A percentile compares a stretch with the other conserved stretches of the same genome.
Conservation (phyloP, 768 basidiomycete species). For the Gloeopeniophorella convolvens region DNA sequence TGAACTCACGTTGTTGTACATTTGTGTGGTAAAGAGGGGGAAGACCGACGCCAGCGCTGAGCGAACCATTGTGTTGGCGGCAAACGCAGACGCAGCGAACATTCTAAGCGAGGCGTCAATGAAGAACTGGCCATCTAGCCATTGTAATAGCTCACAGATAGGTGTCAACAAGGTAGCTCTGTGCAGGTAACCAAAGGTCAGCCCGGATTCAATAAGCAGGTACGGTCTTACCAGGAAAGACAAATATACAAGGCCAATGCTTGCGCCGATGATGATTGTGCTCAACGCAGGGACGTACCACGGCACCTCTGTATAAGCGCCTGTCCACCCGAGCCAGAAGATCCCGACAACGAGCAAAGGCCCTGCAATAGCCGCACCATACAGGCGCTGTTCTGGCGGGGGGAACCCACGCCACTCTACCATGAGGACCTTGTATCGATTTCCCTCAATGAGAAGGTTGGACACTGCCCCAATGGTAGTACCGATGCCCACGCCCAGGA, state of each 20-base stretch:
- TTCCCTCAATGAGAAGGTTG: slow-evolving; percentile 22
- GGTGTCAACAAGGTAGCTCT: slow-evolving; percentile 54
- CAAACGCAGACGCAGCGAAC: slow-evolving; percentile 50
- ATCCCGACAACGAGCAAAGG: slow-evolving; percentile 30
- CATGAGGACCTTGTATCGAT: slow-evolving; percentile 26
- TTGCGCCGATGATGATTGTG: slow-evolving; percentile 41
- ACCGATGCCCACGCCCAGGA: slow-evolving; percentile 34
- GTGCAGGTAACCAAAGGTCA: too few species aligned
- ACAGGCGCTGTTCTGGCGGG: slow-evolving; percentile 36
- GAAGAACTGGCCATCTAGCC: too few species aligned
- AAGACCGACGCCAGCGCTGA: slow-evolving; percentile 53
- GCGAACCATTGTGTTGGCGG: slow-evolving; percentile 53
- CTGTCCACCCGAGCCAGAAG: slow-evolving; percentile 48
- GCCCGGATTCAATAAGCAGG: too few species aligned
- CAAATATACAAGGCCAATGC: slow-evolving; percentile 49
- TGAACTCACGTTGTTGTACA: slow-evolving; percentile 38
- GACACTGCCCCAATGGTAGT: slow-evolving; percentile 28
- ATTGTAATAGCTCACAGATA: slow-evolving; percentile 31
- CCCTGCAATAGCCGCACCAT: slow-evolving; percentile 31
- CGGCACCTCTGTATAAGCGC: slow-evolving; percentile 42
- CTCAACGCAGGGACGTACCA: slow-evolving; percentile 54
- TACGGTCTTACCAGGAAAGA: slow-evolving; percentile 40
- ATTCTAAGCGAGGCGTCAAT: background rate
- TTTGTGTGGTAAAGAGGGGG: slow-evolving; percentile 60
- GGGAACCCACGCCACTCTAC: slow-evolving; percentile 35